Evolutionary conservation across 495 filamentous ascomycete species (phyloP), one percentile per base, ranked within the genome.

Genomic region (Annulohypoxylon stygium): DNA sequence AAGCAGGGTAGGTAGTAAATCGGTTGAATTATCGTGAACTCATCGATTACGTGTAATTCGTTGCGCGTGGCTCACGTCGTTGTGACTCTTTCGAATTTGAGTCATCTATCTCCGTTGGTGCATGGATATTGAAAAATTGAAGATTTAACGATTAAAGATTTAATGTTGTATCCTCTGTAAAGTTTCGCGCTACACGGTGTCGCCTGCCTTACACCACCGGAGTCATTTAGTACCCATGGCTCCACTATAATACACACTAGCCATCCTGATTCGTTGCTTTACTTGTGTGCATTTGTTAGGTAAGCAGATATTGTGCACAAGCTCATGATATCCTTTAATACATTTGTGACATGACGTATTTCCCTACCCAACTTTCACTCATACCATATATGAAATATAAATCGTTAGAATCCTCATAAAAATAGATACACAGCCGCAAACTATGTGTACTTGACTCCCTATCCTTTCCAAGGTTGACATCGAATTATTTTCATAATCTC

Each of bases 21-120:
- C 18, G n/a, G 20, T 25, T 30, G 30, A 30, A 30, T 30, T 3
- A 30, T 30, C 12, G 20, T 43, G 26, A 25, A n/a, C 39, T 57
- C 36, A 37, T 60, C 5, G 37, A 43, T 39, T 60, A 60, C 4
- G 39, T 60, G 57, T 26, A 43, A n/a, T 18, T 60, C 57, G 57
- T 60, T 20, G 36, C 50, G 50, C 12, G 50, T 54, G 12, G 12
- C 25, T 54, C 23, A 30, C 25, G 48, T 51, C 12, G 50, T 54
- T 4, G 2, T 30, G 14, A 33, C 25, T 18, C 43, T 47, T 7
- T 8, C 8, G 18, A n/a, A 18, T 18, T 47, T n/a, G 18, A 47
- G 43, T 47, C 43, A 47, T 47, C 43, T 3, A 14, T 43, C 14
- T 43, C 12, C 12, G 10, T 43, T 14, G 11, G 12, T 39, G 14